These are phyloP conservation scores for Helotiales sp. DNA, from an alignment of 2,329 filamentous ascomycete genomes.

Conservation along the genomic window DNA sequence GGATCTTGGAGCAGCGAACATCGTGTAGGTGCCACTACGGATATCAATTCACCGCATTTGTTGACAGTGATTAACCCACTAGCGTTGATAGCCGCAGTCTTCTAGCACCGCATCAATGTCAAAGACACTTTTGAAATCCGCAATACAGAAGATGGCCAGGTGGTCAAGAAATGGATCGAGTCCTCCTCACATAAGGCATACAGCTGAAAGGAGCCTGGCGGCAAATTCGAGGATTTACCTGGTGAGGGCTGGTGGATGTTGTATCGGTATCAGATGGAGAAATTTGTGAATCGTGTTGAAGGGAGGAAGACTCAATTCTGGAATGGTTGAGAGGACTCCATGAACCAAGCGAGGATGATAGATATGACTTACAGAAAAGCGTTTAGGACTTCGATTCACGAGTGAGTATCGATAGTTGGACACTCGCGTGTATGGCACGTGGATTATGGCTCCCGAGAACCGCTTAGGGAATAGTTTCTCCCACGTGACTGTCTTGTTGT, in stretches of 20 bases:
- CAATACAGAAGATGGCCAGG: constrained; percentile 5
- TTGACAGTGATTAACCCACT: too few relatives aligned
- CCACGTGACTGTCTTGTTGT: too few relatives aligned
- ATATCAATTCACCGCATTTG: too few relatives aligned
- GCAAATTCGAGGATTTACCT: constrained; percentile 11
- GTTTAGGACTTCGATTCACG: not conserved
- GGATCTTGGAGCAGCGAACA: constrained; percentile 26
- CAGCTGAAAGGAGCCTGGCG: constrained; percentile 23
- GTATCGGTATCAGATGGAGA: constrained; percentile 53
- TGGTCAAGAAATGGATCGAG: constrained; percentile 25
- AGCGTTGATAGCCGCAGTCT: too few relatives aligned
- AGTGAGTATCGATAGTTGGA: not conserved
- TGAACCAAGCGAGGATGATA: not conserved
- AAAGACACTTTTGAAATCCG: constrained; percentile 19
- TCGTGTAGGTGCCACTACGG: constrained; percentile 29
- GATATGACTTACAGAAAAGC: not conserved
- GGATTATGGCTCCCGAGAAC: too few relatives aligned
- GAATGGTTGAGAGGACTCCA: not conserved
- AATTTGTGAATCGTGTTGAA: constrained; percentile 52
- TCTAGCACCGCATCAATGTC: constrained; percentile 28
- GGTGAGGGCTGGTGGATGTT: constrained; percentile 42
- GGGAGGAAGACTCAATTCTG: constrained; percentile 31
- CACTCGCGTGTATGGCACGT: too few relatives aligned
- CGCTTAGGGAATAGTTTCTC: too few relatives aligned
- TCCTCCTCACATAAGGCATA: constrained; percentile 24